Evolutionary conservation across 208 protist genomes (phyloP).

Genomic region (Strigomonas culicis): DNA sequence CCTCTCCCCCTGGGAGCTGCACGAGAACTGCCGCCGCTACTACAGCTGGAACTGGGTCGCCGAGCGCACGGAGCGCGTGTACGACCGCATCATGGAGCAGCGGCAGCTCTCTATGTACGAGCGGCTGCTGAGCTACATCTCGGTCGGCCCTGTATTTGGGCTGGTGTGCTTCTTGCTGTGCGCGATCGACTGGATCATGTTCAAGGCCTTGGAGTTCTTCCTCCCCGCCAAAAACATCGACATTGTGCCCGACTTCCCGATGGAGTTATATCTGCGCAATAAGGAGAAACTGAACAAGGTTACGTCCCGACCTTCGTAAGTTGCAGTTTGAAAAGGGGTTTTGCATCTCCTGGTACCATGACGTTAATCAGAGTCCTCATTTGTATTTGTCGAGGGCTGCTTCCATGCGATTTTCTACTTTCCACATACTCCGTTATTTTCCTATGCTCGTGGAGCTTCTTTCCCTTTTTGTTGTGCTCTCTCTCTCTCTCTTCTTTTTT

Average conservation of each 20-base stretch:
- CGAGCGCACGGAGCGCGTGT: slow-evolving; percentile 93
- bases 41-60: slow-evolving; percentile 96
- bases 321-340: too few species aligned
- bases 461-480: slow-evolving; percentile 9
- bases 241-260: slow-evolving; percentile 90
- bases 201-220: slow-evolving; percentile 78
- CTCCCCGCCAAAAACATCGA: slow-evolving; percentile 84
- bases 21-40: slow-evolving; percentile 87
- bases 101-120: slow-evolving; percentile 68
- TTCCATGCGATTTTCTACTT: neutral
- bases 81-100: slow-evolving; percentile 78
- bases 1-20: slow-evolving; percentile 79
- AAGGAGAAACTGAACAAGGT: slow-evolving; percentile 71
- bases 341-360: too few species aligned
- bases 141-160: slow-evolving; percentile 86
- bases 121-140: slow-evolving; percentile 80
- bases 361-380: too few species aligned
- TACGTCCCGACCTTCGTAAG: too few species aligned
- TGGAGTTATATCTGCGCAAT: slow-evolving; percentile 67
- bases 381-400: too few species aligned
- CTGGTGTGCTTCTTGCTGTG: slow-evolving; percentile 89
- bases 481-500: slow-evolving; percentile 15
- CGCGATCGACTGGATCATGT: slow-evolving; percentile 76
- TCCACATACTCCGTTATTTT: neutral
- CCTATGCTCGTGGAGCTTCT: neutral